Base-by-base conservation (phyloP, 306 rosid species). In the Astragalus membranaceus region DNA sequence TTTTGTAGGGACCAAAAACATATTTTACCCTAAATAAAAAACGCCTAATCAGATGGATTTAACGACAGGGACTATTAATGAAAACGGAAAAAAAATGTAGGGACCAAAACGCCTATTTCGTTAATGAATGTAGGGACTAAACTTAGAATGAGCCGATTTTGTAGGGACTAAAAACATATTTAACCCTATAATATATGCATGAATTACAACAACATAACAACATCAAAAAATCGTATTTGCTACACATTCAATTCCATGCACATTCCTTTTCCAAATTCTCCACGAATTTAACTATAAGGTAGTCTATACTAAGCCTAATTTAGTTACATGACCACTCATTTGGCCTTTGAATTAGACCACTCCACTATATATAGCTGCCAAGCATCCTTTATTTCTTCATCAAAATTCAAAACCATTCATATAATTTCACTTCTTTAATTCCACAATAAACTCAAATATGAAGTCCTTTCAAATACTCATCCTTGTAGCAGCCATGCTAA, bases 221-320 rank as follows among this genome's bases (percentile, higher is more conserved):
- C n/a, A n/a, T n/a, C n/a, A n/a, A 9, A 41, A 41, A 41, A 6
- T 41, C 44, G 11, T 5, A 10, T 43, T 2, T 44, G 52, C 3
- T 12, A 15, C 30, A 6, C 58, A 3, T 26, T n/a, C n/a, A n/a
- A n/a, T n/a, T n/a, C n/a, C n/a, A n/a, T n/a, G n/a, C n/a, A n/a
- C n/a, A n/a, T n/a, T n/a, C n/a, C n/a, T n/a, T n/a, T n/a, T 63
- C 42, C 65, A 4, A 26, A 4, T 30, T 52, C 37, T 56, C 61
- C 53, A 64, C 53, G 12, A 41, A 47, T 26, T 49, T 72, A n/a
- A n/a, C n/a, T n/a, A n/a, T n/a, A n/a, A n/a, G n/a, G n/a, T n/a
- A n/a, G n/a, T n/a, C n/a, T n/a, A n/a, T n/a, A n/a, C n/a, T n/a
- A 57, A 57, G 51, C 70, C 81, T 72, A 81, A 72, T 67, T 81